Evolutionary conservation across 805 yeast species (phyloP), one percentile per base, ranked within the genome.

Genomic region (Wickerhamiella galacta): DNA sequence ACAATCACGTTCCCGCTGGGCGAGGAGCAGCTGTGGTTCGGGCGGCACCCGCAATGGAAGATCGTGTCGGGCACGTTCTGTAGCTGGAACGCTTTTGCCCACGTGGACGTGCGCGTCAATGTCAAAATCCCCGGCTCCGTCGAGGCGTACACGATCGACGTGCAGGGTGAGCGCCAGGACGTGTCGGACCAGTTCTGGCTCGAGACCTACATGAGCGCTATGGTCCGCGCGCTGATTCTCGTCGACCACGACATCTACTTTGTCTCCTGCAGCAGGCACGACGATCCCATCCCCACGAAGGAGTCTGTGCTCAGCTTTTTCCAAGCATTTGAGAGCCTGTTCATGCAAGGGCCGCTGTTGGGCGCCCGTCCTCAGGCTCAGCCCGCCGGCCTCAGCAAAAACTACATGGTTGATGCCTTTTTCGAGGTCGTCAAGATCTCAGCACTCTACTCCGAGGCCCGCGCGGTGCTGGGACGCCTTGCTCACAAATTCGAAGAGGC

Each of bases 211-310:
- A 61, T 74, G 41, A 63, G 82, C 47, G 75, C 83, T 2, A 65
- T 83, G 40, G 72, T 82, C 16, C 67, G 98, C 46, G 60, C 85
- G 6, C 53, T 90, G 27, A 57, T 82, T 35, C 80, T 70, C 41
- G 82, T 79, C 32, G 93, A 82, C 32, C 82, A 75, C 28, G 87
- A 78, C 53, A 75, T 56, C 57, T 77, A 59, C 47, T 64, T 69
- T 32, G 66, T 90, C 35, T 93, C 83, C 7, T 93, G 85, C 49
- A 76, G 90, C 24, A 68, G 94, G 42, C 72, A 76, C 38, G 63
- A 81, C 36, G 77, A 82, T 45, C 95, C 95, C 4, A 67, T 90
- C 39, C 49, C 62, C 18, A 57, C 55, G 20, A 57, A 59, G 7
- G 63, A 58, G 20, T 54, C 62, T 10, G 72, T 75, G 2, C 56